Conservation (phyloP, 441 rosid genomes). For the Corymbia citriodora region DNA sequence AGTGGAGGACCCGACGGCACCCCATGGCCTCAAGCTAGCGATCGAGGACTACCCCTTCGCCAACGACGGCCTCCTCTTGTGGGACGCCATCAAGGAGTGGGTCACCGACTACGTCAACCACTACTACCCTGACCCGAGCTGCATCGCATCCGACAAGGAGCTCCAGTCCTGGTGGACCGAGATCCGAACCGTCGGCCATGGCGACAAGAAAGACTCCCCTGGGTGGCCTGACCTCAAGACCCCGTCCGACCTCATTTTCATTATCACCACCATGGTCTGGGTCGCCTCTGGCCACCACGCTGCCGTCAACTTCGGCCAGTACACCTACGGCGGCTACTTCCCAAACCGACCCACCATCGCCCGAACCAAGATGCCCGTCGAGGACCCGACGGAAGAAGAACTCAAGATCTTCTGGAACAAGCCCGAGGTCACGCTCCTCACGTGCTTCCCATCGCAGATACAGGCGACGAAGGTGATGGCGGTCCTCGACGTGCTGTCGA, state of each 20-base stretch:
- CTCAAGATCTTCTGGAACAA: conserved; percentile 22
- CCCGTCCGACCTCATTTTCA: conserved; percentile 28
- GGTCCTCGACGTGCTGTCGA: conserved; percentile 39
- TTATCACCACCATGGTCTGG: conserved; percentile 47
- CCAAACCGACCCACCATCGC: conserved; percentile 66
- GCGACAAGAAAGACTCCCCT: conserved; percentile 35
- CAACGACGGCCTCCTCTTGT: conserved; percentile 48
- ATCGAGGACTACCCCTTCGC: conserved; percentile 67
- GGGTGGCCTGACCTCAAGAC: conserved; percentile 50
- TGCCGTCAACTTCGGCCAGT: conserved; percentile 63
- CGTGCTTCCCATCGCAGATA: conserved; percentile 45
- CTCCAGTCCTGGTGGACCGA: conserved; percentile 52
- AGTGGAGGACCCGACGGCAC: conserved; percentile 32
- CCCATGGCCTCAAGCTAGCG: conserved; percentile 42
- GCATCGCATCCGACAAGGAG: conserved; percentile 26
- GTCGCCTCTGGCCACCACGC: conserved; percentile 59
- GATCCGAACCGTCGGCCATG: conserved; percentile 37
- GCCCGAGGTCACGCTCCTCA: conserved; percentile 36
- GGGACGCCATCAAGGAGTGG: conserved; percentile 53
- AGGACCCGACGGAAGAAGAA: conserved; percentile 36
- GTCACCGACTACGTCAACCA: conserved; percentile 45
- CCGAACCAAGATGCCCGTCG: conserved; percentile 45
- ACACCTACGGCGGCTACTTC: conserved; percentile 61
- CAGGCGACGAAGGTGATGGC: conserved; percentile 57
- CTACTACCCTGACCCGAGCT: conserved; percentile 32